Evolutionary conservation across 1,284 basidiomycete species (phyloP).

Genomic region (Melampsora americana): DNA sequence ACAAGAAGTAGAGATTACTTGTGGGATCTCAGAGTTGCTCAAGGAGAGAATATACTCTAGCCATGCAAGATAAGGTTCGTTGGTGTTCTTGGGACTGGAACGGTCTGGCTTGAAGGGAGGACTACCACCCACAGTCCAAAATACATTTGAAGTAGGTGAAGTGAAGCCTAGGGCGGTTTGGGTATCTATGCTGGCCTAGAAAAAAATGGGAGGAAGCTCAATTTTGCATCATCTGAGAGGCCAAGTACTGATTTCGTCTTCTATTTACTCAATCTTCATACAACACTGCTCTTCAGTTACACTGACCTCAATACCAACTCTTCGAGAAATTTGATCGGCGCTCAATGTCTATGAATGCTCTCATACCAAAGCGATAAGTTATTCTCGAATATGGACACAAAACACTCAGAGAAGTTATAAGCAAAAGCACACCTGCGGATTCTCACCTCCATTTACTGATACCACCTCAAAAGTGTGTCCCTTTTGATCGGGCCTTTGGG

Average conservation of each 20-base stretch:
- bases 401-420: no score
- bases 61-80: constrained; percentile 41
- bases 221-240: not conserved
- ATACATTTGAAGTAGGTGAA: constrained; percentile 31
- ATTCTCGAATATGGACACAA: no score
- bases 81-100: constrained; percentile 25
- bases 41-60: constrained; percentile 24
- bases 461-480: constrained; percentile 22
- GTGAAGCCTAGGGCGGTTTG: constrained; percentile 37
- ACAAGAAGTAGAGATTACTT: constrained; percentile 40
- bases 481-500: constrained; percentile 19
- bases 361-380: no score
- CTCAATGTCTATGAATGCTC: not conserved
- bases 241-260: not conserved
- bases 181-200: constrained; percentile 24
- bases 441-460: constrained; percentile 20
- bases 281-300: not conserved
- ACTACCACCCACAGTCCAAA: constrained; percentile 25
- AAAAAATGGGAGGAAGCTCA: not conserved
- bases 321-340: constrained; percentile 14
- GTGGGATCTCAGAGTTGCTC: constrained; percentile 17
- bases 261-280: not conserved
- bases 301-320: constrained; percentile 33
- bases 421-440: not conserved
- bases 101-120: constrained; percentile 34